Percentiles rank a stretch among this genome's conserved stretches.
Evolutionary conservation across 768 basidiomycete species (phyloP).

Genomic region (Panaeolus cyanescens): DNA sequence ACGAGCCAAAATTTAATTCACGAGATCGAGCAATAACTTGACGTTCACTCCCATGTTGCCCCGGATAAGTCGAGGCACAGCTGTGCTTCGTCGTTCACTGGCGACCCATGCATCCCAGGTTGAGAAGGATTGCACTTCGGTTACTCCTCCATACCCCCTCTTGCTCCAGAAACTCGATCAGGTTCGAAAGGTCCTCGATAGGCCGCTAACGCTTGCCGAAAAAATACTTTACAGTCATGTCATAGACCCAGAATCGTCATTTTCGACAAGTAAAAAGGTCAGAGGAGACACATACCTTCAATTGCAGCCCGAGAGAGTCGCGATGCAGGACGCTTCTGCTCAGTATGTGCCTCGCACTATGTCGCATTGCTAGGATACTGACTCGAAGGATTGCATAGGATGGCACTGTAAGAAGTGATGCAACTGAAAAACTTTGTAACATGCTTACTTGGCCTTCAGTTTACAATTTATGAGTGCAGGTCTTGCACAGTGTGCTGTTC

Average conservation of each 20-base stretch:
- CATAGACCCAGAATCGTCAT: slow-evolving; percentile 70
- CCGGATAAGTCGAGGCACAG: slow-evolving; percentile 23
- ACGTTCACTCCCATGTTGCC: slow-evolving; percentile 25
- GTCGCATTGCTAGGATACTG: slow-evolving; percentile 11
- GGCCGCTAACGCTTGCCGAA: slow-evolving; percentile 92
- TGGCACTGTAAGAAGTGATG: slow-evolving; percentile 67
- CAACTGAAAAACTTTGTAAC: not conserved
- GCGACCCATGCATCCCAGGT: slow-evolving; percentile 38
- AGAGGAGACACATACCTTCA: slow-evolving; percentile 91
- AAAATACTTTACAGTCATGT: slow-evolving; percentile 97
- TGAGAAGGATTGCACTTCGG: slow-evolving; percentile 52
- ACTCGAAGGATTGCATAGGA: slow-evolving; percentile 42
- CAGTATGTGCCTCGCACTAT: slow-evolving; percentile 56
- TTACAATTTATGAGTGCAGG: slow-evolving; percentile 99
- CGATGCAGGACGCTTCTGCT: slow-evolving; percentile 94
- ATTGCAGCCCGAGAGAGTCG: slow-evolving; percentile 89
- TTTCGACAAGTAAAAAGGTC: slow-evolving; percentile 65
- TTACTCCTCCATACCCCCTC: slow-evolving; percentile 82
- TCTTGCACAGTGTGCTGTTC: slow-evolving; percentile 79
- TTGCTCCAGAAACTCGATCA: slow-evolving; percentile 70
- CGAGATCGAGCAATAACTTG: not conserved
- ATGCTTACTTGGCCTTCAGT: slow-evolving; percentile 34
- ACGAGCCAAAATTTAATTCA: not conserved
- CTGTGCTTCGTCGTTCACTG: slow-evolving; percentile 29
- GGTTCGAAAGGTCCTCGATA: slow-evolving; percentile 69